Base-by-base conservation (phyloP, 73 alveolate genomes). In the Uronychia binucleata region DNA sequence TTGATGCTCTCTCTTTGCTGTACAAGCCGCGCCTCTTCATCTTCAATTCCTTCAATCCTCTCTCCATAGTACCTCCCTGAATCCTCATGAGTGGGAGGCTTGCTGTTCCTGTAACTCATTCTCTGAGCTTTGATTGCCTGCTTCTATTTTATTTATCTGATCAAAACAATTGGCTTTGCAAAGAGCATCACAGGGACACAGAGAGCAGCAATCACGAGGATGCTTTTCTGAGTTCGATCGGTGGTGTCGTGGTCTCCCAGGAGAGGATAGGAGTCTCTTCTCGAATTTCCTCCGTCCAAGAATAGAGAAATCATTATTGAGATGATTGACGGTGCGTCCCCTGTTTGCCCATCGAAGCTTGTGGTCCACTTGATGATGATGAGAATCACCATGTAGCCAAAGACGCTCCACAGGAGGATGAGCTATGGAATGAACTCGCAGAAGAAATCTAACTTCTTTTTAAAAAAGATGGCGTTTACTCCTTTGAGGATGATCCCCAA, bases 321-420 rank as follows among this genome's bases (percentile, higher is more conserved):
- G 74, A 96, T 88, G 58, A 96, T 79, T 76, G 95, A 83, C 25
- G 99, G 97, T 25, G 97, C 97, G 58, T 92, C 77, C 0, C 82
- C 57, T 34, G 78, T 86, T 57, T 86, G 87, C 1, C 82, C 79
- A 29, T 87, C 88, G 82, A 80, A 92, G 13, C 78, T 94, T 26
- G 94, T 90, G 5, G 35, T 25, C 98, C 98, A 95, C 87, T 95
- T 95, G 26, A 92, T 76, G 76, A 95, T 84, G 30, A 95, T 88
- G 60, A 95, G 86, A 57, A 93, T 74, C 85, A 92, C 94, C 98
- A 95, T 95, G 76, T 93, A 95, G 26, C 98, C 98, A 84, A 95
- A 95, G 46, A 91, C 81, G n/a, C 89, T 83, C 11, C 77, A 32
- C 92, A 95, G 77, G 30, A 95, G 81, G 29, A 95, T 58, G 27